Percentiles rank a stretch among this genome's conserved stretches.
phyloP scores from a whole-genome alignment of 2,329 filamentous ascomycete genomes.

The Trichophyton verrucosum region DNA sequence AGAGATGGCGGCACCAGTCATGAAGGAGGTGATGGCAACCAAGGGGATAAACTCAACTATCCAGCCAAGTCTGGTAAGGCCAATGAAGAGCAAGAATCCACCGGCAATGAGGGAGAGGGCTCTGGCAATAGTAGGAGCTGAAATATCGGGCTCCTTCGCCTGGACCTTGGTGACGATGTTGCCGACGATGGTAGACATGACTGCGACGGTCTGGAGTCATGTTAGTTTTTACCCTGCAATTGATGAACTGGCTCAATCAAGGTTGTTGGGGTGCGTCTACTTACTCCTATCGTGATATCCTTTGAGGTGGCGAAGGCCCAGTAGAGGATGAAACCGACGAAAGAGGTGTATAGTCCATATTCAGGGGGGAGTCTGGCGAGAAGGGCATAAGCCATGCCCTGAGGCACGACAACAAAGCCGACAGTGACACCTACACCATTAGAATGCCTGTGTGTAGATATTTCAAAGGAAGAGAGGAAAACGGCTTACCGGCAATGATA shows the following conservation, averaged over 20 bases:
- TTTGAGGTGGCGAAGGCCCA: conserved; percentile 52
- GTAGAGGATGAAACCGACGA: conserved; percentile 46
- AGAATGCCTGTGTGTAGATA: background rate
- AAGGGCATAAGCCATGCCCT: conserved; percentile 50
- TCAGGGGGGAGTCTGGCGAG: conserved; percentile 50
- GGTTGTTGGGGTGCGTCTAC: conserved; percentile 2
- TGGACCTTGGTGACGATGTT: conserved; percentile 48
- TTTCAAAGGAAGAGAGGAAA: background rate
- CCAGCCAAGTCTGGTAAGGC: conserved; percentile 52
- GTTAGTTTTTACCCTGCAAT: background rate
- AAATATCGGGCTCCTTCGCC: conserved; percentile 36
- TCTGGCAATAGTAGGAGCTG: conserved; percentile 45
- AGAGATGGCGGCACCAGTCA: conserved; percentile 53
- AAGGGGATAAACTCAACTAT: conserved; percentile 54
- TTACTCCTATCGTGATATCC: conserved; percentile 28
- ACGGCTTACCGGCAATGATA: conserved; percentile 26
- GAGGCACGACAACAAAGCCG: conserved; percentile 49
- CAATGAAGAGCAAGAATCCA: conserved; percentile 46
- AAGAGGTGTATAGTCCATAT: conserved; percentile 48
- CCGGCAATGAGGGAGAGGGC: conserved; percentile 54
- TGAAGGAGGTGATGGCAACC: conserved; percentile 53
- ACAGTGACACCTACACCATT: conserved; percentile 19
- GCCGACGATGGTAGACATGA: conserved; percentile 51
- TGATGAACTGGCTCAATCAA: background rate
- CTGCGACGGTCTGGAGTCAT: conserved; percentile 41